Evolutionary conservation across 2,329 filamentous ascomycete species (phyloP).

Genomic region (Talaromyces amestolkiae): DNA sequence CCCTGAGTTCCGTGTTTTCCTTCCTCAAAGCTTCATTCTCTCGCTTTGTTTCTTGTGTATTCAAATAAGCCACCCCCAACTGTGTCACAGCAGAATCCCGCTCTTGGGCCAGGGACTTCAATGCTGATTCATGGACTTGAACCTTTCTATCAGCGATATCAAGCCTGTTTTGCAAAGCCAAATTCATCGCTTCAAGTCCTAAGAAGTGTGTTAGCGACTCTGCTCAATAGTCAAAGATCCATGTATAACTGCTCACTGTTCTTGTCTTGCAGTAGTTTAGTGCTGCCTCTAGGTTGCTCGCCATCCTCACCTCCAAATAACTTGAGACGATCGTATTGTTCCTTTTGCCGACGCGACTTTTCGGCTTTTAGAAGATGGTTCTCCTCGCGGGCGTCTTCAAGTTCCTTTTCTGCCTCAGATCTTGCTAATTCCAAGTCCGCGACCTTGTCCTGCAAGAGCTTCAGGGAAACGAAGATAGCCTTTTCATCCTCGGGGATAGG

Average conservation of each 20-base stretch:
- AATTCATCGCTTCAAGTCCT: conserved; percentile 53
- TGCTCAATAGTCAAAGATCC: neutral
- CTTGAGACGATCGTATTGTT: conserved; percentile 36
- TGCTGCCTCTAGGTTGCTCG: conserved; percentile 31
- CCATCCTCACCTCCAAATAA: conserved; percentile 46
- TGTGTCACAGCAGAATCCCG: conserved; percentile 59
- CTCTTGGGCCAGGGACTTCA: conserved; percentile 56
- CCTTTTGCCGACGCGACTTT: conserved; percentile 31
- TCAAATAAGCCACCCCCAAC: conserved; percentile 56
- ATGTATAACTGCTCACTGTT: conserved; percentile 34
- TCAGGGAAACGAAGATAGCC: conserved; percentile 59
- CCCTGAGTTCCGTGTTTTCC: conserved; percentile 41
- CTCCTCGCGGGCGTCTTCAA: conserved; percentile 53
- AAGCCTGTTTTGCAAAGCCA: conserved; percentile 55
- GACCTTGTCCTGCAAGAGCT: conserved; percentile 58
- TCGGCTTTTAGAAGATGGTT: conserved; percentile 52
- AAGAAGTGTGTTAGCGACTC: conserved; percentile 25
- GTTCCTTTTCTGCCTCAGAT: conserved; percentile 48
- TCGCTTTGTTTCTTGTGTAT: conserved; percentile 45
- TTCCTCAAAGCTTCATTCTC: conserved; percentile 39
- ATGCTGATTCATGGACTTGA: conserved; percentile 53
- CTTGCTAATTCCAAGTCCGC: conserved; percentile 57
- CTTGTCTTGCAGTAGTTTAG: conserved; percentile 35
- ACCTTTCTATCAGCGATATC: conserved; percentile 56
- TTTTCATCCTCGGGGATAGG: conserved; percentile 62